Conservation (phyloP, 352 stramenopile genomes). For the Peronospora belbahrii region DNA sequence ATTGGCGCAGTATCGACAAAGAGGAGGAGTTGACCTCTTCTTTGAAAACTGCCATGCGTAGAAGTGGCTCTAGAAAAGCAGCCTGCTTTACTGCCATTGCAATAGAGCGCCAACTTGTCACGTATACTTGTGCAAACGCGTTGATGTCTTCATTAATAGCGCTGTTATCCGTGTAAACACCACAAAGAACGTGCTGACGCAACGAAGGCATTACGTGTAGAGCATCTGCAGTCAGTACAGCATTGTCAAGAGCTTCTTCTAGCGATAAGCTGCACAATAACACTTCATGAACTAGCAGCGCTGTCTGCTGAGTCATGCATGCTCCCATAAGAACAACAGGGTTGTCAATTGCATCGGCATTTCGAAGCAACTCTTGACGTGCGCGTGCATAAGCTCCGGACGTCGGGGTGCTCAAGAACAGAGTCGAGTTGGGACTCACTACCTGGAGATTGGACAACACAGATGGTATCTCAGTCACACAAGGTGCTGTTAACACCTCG, state of each 20-base stretch:
- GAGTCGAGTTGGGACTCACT: neutral
- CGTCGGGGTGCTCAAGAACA: slow-evolving; percentile 20
- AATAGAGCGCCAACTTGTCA: slow-evolving; percentile 23
- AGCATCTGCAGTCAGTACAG: slow-evolving; percentile 17
- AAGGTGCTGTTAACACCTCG: slow-evolving; percentile 1
- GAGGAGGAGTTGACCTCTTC: slow-evolving; percentile 6
- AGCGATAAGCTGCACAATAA: slow-evolving; percentile 14
- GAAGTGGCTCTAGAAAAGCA: slow-evolving; percentile 7
- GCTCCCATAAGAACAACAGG: slow-evolving; percentile 20
- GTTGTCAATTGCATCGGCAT: slow-evolving; percentile 4
- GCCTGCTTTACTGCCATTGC: slow-evolving; percentile 22
- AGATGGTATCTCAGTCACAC: slow-evolving; percentile 6
- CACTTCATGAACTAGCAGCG: slow-evolving; percentile 20
- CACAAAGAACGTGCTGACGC: slow-evolving; percentile 10
- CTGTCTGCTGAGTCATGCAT: slow-evolving; percentile 32
- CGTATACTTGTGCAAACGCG: slow-evolving; percentile 6
- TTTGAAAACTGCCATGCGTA: slow-evolving; percentile 16
- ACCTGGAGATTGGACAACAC: slow-evolving; percentile 5
- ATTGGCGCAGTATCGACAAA: slow-evolving; percentile 3
- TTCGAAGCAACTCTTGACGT: slow-evolving; percentile 10
- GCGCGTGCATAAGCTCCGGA: slow-evolving; percentile 8
- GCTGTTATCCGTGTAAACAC: slow-evolving; percentile 1
- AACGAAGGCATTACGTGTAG: slow-evolving; percentile 11
- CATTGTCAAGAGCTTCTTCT: slow-evolving; percentile 22
- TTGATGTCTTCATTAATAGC: neutral